These are phyloP conservation scores for Chiua sp. DNA, from an alignment of 1,284 basidiomycete species.

Conservation along the genomic window DNA sequence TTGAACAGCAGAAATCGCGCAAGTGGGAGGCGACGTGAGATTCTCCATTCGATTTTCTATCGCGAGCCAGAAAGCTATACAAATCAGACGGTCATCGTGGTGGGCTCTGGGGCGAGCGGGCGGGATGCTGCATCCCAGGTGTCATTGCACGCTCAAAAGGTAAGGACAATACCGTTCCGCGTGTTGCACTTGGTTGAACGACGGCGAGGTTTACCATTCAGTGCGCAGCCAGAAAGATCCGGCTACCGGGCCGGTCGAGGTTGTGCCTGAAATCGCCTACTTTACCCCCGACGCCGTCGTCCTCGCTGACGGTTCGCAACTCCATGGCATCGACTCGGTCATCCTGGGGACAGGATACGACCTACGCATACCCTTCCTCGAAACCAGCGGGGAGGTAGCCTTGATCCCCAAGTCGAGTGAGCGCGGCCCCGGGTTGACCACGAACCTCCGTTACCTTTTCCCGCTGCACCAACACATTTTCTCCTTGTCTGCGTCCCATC, in stretches of 20 bases:
- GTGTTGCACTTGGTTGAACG: background rate
- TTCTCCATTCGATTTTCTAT: slow-evolving; percentile 63
- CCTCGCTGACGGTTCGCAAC: slow-evolving; percentile 50
- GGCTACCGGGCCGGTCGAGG: slow-evolving; percentile 36
- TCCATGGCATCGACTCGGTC: slow-evolving; percentile 49
- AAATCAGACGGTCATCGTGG: slow-evolving; percentile 51
- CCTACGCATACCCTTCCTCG: slow-evolving; percentile 56
- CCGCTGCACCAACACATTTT: slow-evolving; percentile 60
- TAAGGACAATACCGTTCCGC: slow-evolving; percentile 19
- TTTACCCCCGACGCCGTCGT: slow-evolving; percentile 51
- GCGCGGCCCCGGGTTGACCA: slow-evolving; percentile 41
- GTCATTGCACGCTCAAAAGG: slow-evolving; percentile 45
- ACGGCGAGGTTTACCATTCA: slow-evolving; percentile 49
- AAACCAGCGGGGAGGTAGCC: slow-evolving; percentile 39
- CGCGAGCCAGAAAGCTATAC: slow-evolving; percentile 50
- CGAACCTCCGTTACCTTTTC: slow-evolving; percentile 58
- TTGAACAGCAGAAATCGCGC: slow-evolving; percentile 33
- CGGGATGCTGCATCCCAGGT: slow-evolving; percentile 53
- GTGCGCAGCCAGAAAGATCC: slow-evolving; percentile 35
- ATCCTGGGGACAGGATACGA: slow-evolving; percentile 63
- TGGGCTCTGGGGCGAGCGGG: slow-evolving; percentile 58
- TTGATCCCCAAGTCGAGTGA: slow-evolving; percentile 30
- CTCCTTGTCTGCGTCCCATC: slow-evolving; percentile 50
- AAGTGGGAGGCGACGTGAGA: slow-evolving; percentile 38
- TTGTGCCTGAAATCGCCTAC: slow-evolving; percentile 51